Evolutionary conservation across 2,329 filamentous ascomycete genomes (phyloP).

Genomic region (Exophiala bonariae): DNA sequence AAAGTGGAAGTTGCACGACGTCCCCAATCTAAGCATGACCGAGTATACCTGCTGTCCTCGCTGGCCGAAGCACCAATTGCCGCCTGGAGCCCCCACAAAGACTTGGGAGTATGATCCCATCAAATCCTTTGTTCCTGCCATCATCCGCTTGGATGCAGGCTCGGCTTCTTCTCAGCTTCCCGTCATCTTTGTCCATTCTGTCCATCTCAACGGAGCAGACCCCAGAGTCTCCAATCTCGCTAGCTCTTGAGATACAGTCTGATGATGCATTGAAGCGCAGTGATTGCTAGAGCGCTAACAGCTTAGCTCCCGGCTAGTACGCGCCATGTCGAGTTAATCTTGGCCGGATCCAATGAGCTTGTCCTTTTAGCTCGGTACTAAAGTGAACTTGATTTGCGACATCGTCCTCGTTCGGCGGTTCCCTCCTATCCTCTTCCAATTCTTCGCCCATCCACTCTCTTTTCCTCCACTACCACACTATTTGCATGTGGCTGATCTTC

Average conservation of each 20-base stretch:
- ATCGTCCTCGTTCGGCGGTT: constrained; percentile 8
- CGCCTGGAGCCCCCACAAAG: too few relatives aligned
- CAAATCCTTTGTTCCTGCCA: too few relatives aligned
- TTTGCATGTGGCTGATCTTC: constrained; percentile 25
- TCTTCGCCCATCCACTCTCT: constrained; percentile 8
- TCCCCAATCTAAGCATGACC: too few relatives aligned
- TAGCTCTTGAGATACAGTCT: background rate
- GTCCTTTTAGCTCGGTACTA: constrained; percentile 6
- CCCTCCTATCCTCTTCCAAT: constrained; percentile 11
- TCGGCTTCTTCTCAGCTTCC: too few relatives aligned
- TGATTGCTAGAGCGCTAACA: background rate
- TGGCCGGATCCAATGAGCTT: constrained; percentile 10
- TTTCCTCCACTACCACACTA: constrained; percentile 16
- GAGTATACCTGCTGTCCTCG: too few relatives aligned
- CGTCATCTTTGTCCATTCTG: too few relatives aligned
- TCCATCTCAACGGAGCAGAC: too few relatives aligned
- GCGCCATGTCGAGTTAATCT: constrained; percentile 10
- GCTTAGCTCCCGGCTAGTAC: background rate
- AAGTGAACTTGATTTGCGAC: constrained; percentile 12
- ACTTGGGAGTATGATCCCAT: too few relatives aligned
- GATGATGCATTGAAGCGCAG: background rate
- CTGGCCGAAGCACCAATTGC: background rate
- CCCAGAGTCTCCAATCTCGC: too few relatives aligned
- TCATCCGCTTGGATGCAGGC: too few relatives aligned
- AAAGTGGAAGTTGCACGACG: too few relatives aligned